Percentiles rank a stretch among this genome's conserved stretches.
Evolutionary conservation across 179 eudicot genomes (phyloP).

Genomic region (Dionaea muscipula): DNA sequence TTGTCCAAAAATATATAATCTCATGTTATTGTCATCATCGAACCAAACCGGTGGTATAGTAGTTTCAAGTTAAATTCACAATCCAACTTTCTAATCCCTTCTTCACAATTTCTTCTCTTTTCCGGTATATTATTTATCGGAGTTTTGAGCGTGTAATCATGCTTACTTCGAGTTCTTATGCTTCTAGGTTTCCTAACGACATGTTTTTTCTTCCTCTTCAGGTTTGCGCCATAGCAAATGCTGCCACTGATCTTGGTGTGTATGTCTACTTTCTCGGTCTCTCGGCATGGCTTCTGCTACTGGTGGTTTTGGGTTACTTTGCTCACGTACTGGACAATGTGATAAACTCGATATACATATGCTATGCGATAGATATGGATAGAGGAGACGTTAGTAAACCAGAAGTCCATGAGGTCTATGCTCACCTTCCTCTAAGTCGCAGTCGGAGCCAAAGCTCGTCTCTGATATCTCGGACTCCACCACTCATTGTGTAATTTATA

Average conservation of each 20-base stretch:
- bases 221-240: constrained; percentile 65
- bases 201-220: constrained; percentile 12
- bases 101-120: no score
- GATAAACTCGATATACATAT: constrained; percentile 73
- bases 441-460: constrained; percentile 43
- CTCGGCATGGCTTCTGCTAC: constrained; percentile 51
- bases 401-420: constrained; percentile 88
- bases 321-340: constrained; percentile 71
- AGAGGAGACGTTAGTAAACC: constrained; percentile 74
- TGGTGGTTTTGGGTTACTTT: constrained; percentile 61
- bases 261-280: constrained; percentile 54
- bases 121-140: no score
- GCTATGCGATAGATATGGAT: constrained; percentile 92
- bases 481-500: constrained; percentile 32
- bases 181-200: background rate
- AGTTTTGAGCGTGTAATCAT: no score
- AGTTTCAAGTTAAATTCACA: no score
- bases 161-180: no score
- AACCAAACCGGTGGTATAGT: no score
- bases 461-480: constrained; percentile 34
- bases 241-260: constrained; percentile 44
- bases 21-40: no score
- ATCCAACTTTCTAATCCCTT: no score
- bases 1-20: no score
- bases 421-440: constrained; percentile 77